phyloP scores from a whole-genome alignment of 2,329 filamentous ascomycete species.

The Aspergillus sp. region DNA sequence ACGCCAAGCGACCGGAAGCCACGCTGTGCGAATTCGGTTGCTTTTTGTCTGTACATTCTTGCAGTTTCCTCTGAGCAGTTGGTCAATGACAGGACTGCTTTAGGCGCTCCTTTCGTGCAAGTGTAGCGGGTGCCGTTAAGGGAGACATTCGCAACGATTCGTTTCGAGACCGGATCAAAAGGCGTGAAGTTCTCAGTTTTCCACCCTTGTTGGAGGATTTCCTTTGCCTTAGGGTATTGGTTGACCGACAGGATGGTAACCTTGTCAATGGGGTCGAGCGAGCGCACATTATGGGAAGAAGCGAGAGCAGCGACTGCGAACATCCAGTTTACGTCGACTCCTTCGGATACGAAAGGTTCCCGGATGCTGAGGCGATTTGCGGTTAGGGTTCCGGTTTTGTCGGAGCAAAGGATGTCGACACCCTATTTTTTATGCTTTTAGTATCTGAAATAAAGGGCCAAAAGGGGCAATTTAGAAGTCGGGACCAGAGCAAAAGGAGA shows the following conservation, averaged over 20 bases:
- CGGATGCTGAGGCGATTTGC: slow-evolving; percentile 68
- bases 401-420: slow-evolving; percentile 77
- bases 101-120: slow-evolving; percentile 76
- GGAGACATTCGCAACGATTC: slow-evolving; percentile 69
- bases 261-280: slow-evolving; percentile 77
- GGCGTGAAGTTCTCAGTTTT: slow-evolving; percentile 72
- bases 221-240: slow-evolving; percentile 73
- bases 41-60: slow-evolving; percentile 69
- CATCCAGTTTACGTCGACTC: slow-evolving; percentile 80
- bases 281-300: slow-evolving; percentile 77
- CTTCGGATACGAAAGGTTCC: slow-evolving; percentile 74
- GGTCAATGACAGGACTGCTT: slow-evolving; percentile 70
- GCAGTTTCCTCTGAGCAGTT: slow-evolving; percentile 67
- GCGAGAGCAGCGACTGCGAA: slow-evolving; percentile 77
- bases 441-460: neutral
- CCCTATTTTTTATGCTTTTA: slow-evolving; percentile 31
- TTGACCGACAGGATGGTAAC: slow-evolving; percentile 75
- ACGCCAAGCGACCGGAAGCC: slow-evolving; percentile 80
- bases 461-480: neutral
- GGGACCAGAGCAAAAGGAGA: too few species aligned
- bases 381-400: slow-evolving; percentile 74
- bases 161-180: slow-evolving; percentile 76
- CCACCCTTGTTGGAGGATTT: slow-evolving; percentile 69
- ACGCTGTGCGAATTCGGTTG: slow-evolving; percentile 72
- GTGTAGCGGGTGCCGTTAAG: slow-evolving; percentile 70